Conservation (phyloP, 2,329 filamentous ascomycete genomes). For the Sarocladiaceae sp. region DNA sequence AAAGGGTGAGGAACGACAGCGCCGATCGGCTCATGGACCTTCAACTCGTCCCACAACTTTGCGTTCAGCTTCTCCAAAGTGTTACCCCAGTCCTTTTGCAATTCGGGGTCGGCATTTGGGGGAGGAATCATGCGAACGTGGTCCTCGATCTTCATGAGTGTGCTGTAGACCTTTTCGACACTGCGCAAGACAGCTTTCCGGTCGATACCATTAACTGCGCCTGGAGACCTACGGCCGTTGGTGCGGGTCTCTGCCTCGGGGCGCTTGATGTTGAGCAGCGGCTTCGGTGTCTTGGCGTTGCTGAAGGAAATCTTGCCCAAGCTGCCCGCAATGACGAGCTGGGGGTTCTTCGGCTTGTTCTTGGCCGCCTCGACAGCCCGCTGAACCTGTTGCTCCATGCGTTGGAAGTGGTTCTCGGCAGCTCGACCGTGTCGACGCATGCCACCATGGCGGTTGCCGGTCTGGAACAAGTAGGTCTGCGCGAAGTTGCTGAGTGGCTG, state of each 20-base stretch:
- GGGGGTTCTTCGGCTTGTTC: conserved; percentile 95
- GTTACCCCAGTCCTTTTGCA: conserved; percentile 68
- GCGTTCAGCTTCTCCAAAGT: conserved; percentile 65
- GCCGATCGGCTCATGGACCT: conserved; percentile 88
- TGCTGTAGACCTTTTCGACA: conserved; percentile 84
- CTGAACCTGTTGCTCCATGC: conserved; percentile 99
- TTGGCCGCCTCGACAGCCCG: conserved; percentile 96
- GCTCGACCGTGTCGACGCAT: conserved; percentile 73
- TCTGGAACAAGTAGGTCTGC: conserved; percentile 96
- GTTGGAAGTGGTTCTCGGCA: conserved; percentile 94
- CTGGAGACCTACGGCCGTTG: conserved; percentile 27
- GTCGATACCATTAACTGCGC: conserved; percentile 54
- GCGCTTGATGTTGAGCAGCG: conserved; percentile 91
- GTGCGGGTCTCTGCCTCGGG: conserved; percentile 56
- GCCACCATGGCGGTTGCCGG: conserved; percentile 74
- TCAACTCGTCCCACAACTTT: conserved; percentile 79
- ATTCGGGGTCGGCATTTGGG: conserved; percentile 52
- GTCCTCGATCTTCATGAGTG: conserved; percentile 90
- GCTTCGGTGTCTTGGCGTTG: conserved; percentile 96
- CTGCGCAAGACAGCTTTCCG: conserved; percentile 79
- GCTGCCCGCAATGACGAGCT: conserved; percentile 92
- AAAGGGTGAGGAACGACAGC: conserved; percentile 81
- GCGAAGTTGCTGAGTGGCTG: conserved; percentile 95
- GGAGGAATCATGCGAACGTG: conserved; percentile 76
- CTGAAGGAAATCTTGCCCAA: conserved; percentile 98